Percentiles rank a stretch among this genome's conserved stretches.
These are phyloP conservation scores for Scleromitrula shiraiana DNA, from an alignment of 2,329 filamentous ascomycete species.

Conservation along the genomic window DNA sequence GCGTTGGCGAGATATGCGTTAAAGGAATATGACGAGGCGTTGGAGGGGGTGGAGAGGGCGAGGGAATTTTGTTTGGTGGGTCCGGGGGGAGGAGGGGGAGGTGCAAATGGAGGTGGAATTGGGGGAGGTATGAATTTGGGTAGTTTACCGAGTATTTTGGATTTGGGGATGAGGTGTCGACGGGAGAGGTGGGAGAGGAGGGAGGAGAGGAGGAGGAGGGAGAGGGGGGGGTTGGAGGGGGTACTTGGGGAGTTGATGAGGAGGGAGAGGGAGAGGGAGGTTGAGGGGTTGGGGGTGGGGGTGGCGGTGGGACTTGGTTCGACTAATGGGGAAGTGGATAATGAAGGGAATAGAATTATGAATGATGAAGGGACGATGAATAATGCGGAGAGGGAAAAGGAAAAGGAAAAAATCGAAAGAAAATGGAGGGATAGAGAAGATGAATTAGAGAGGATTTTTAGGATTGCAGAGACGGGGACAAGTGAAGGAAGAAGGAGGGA, in stretches of 20 bases:
- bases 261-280: constrained; percentile 36
- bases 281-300: constrained; percentile 33
- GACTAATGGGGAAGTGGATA: too few species aligned
- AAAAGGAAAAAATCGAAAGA: constrained; percentile 31
- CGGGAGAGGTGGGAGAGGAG: constrained; percentile 75
- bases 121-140: background rate
- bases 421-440: constrained; percentile 42
- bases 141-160: constrained; percentile 59
- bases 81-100: constrained; percentile 47
- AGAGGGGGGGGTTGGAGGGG: constrained; percentile 49
- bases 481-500: constrained; percentile 41
- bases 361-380: too few species aligned
- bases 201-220: constrained; percentile 53
- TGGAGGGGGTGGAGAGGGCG: background rate
- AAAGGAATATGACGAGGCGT: background rate
- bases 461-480: constrained; percentile 36
- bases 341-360: too few species aligned
- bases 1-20: constrained; percentile 55
- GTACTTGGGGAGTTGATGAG: constrained; percentile 48
- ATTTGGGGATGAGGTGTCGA: constrained; percentile 70
- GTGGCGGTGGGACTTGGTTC: too few species aligned
- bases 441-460: constrained; percentile 42
- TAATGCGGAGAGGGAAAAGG: constrained; percentile 39
- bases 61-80: background rate
- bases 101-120: too few species aligned